Base-by-base conservation (phyloP, 192 early-diverging fungal species). In the Podila verticillata region DNA sequence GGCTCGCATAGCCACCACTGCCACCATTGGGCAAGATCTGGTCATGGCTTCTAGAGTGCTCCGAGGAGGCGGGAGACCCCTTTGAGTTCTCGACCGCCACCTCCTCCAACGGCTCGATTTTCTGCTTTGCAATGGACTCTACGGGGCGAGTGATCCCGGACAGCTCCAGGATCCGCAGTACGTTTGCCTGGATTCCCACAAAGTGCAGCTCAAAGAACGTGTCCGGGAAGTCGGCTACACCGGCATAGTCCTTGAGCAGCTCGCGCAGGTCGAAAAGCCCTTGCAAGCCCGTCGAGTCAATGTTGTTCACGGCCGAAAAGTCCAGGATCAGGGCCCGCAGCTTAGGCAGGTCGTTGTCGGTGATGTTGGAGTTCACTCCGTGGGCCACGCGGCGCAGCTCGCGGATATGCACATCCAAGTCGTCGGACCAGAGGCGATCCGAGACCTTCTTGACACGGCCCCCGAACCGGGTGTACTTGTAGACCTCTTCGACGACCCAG, bases 211-310 rank as follows among this genome's bases (percentile, higher is more conserved):
- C 83, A n/a, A 84, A 75, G 54, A 75, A 75, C 35, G 51, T 44
- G 13, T 74, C 51, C 15, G 73, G 65, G 51, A 57, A 74, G 28
- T 74, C 82, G 15, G 54, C 29, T n/a, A 57, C 65, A 31, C 65
- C 83, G 10, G 83, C 63, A 68, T 81, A 81, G 30, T 81, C 78
- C 58, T 69, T 75, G 26, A 84, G 57, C 9, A 57, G 7, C 5
- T 75, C 70, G 48, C 72, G 63, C 48, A 75, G 72, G 39, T 95
- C 93, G n/a, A 92, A 73, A 15, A 97, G 85, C 35, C 86, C 86
- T 73, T 95, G 92, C 36, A 94, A 61, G 8, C 93, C 95, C 0
- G 95, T 93, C 22, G 89, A 87, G 70, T 97, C 96, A 56, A 96
- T 87, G 35, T 90, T 73, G 31, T 92, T 91, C 10, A 96, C 94